Base-by-base conservation (phyloP, 139 green algal genomes). In the Micractinium sp. region DNA sequence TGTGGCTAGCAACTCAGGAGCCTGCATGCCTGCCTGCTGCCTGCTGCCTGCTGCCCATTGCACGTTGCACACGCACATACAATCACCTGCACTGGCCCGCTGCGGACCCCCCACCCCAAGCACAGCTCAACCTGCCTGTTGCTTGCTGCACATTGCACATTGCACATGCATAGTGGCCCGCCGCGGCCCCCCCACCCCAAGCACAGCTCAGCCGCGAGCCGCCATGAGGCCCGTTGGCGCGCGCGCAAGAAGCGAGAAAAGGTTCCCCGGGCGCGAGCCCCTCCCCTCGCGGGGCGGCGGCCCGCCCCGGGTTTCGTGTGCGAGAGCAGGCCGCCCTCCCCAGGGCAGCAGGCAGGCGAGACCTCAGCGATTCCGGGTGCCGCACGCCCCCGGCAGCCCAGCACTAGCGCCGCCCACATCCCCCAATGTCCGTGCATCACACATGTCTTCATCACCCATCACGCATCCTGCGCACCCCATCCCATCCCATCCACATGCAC, bases 131-230 rank as follows among this genome's bases (percentile, higher is more conserved):
- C 69, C 69, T 35, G 69, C 29, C 3, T 3, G 3, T 22, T 76
- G 69, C 69, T 12, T 3, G n/a, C n/a, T n/a, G n/a, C n/a, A 73
- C 47, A 56, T 56, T 75, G 67, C 22, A 75, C 25, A 75, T 31
- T 31, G 18, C 74, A 53, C 74, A 53, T 60, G 76, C 36, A 60
- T 33, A 18, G 33, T 27, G 67, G 18, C 47, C 75, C 16, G 14
- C 15, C 60, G 14, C 16, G 60, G 60, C 60, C 60, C 27, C 7
- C 27, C 5, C 74, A 81, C 69, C 38, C 18, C 33, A 77, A 23
- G 75, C 85, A 89, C 85, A 47, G 85, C 76, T 82, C 71, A 87
- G 87, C 87, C 87, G 87, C 87, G 79, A 31, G 87, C 56, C 67
- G 87, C 56, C 87, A 90, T 20, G 39, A 90, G 87, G 66, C 63